Conservation (phyloP, 768 basidiomycete species). For the Mycena indigotica region DNA sequence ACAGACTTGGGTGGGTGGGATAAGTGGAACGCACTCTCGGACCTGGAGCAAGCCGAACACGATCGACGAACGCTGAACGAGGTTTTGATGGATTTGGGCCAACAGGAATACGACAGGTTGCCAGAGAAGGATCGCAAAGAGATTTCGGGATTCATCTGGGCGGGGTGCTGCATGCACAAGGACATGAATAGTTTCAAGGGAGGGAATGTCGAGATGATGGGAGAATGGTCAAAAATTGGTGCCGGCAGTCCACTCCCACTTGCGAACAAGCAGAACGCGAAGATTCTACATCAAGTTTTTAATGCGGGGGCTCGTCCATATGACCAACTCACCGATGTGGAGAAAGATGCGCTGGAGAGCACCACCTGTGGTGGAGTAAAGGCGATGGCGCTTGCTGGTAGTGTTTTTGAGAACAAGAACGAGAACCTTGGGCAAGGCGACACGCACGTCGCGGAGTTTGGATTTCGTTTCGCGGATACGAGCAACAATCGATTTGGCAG, state of each 20-base stretch:
- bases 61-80: background rate
- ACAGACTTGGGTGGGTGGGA: background rate
- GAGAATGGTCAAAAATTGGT: background rate
- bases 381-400: background rate
- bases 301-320: background rate
- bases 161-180: background rate
- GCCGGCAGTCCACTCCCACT: background rate
- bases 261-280: background rate
- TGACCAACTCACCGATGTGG: background rate
- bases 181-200: background rate
- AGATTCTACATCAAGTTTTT: background rate
- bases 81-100: background rate
- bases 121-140: background rate
- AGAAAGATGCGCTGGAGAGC: background rate
- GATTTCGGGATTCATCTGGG: background rate
- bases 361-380: background rate
- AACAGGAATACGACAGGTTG: background rate
- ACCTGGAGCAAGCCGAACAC: background rate
- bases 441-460: too few species aligned
- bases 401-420: background rate
- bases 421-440: background rate
- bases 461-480: background rate
- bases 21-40: background rate
- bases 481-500: background rate
- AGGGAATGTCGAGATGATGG: background rate